Evolutionary conservation across 78 protist genomes (phyloP), one percentile per base, ranked within the genome.

Genomic region (Chrysochromulina parva): DNA sequence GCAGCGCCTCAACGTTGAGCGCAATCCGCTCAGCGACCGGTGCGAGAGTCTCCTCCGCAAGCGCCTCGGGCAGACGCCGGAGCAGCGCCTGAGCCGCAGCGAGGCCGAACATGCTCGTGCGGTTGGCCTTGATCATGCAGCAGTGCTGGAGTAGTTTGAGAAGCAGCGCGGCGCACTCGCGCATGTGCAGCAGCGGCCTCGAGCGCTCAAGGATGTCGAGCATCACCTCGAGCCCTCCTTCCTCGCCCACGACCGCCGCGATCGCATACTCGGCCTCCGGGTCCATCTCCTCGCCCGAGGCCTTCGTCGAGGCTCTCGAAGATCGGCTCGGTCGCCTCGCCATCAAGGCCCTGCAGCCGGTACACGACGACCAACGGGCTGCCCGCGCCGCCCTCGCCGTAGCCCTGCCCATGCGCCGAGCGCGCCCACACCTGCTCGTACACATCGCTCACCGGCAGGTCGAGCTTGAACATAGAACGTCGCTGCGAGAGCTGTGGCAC

Each of bases 271-370:
- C 94, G 50, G 58, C 95, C 74, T 96, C 96, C 59, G 97, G 97
- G 91, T 96, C 97, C 24, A 1, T 47, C 58, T 90, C 94, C 89
- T 91, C 91, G n/a, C 16, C 91, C 50, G 6, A 65, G 11, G 48
- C 82, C 62, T n/a, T 93, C 96, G 17, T 20, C 88, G 2, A 96
- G 65, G 47, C 60, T n/a, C 60, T 94, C 96, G 47, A 95, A 90
- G 10, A 87, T 90, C 54, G 90, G 92, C 74, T 96, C 98, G 13
- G 98, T 97, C 38, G 98, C 98, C 90, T 96, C 98, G 48, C 98
- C 98, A 76, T 96, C 97, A 57, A 94, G 91, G 24, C 92, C 98
- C 62, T 95, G 97, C 66, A 97, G 94, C 53, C 98, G 92, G 74
- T 96, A 97, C 14, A 94, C 58, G 5, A 97, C 97, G 22, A 47